Base-by-base conservation (phyloP, 495 filamentous ascomycete species). In the Trichoderma erinaceum region DNA sequence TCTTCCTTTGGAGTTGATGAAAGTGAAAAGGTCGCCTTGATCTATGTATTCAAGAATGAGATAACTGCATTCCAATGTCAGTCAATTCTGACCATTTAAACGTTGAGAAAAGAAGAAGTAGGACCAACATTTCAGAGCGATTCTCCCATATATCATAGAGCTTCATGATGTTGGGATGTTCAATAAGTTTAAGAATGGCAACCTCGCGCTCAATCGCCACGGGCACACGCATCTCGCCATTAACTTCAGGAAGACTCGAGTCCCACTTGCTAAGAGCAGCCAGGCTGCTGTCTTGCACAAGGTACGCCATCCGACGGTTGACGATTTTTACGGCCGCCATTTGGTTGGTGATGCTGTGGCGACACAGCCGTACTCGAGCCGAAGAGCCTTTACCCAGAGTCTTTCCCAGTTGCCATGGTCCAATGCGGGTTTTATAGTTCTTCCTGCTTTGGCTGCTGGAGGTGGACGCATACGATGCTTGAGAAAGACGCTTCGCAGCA, bases 131-230 rank as follows among this genome's bases (percentile, higher is more conserved):
- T 75, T 98, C 92, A 61, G 90, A 88, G 18, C 89, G 83, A 72
- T 97, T 97, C 80, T 98, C 96, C 94, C 94, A 99, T 18, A 98
- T 90, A 78, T 98, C 96, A 73, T 91, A 91, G 11, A 99, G 78
- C 68, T 88, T 89, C 73, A 97, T 91, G 65, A 99, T 91, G 75
- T 98, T 92, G 0, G 87, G 91, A 79, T 99, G 95, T 69, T 94
- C 87, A 66, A 98, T 92, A 48, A 98, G 83, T 76, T 96, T 98
- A 88, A 98, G 94, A 68, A 99, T 94, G 12, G 92, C 90, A 48
- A 96, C 91, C 73, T 99, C 95, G 44, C 95, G 84, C 74, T 98
- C 95, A 63, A 98, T 90, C 1, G 88, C 89, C 70, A 90, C 85
- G 1, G 93, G 93, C 78, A 97, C 93, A 41, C 85, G 82, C 67